Base-by-base conservation (phyloP, 805 yeast genomes). In the Yamadazyma takamatsuzukensis region DNA sequence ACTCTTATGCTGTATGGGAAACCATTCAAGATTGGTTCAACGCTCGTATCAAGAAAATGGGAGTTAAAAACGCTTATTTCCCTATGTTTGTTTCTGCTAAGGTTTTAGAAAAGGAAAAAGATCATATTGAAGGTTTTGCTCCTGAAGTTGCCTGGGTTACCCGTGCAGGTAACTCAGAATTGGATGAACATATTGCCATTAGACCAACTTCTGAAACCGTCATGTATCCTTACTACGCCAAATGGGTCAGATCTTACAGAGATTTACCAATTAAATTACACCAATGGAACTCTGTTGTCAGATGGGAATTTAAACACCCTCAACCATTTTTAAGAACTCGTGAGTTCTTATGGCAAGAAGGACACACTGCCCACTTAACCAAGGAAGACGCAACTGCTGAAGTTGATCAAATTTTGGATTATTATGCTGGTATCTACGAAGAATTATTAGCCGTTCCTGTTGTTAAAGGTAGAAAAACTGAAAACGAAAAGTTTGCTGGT, bases 71-170 rank as follows among this genome's bases (percentile, higher is more conserved):
- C 64, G 83, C 97, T 16, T 90, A 90, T 62, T 93, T 93, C 83
- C 99, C 99, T 44, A 86, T 93, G 97, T 93, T 93, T 56, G 97
- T 93, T 31, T 88, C 97, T 7, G 72, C 85, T 29, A 77, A 80
- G 49, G 98, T 94, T 15, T 72, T 93, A 52, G 97, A 94, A 68
- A 87, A 81, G 68, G 99, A 93, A 72, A 93, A 93, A 67, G 99
- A 93, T 57, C 99, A 93, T 59, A 78, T 93, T 49, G 98, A 93
- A 65, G 99, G 99, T 27, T 93, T 93, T 60, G 98, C 99, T 29
- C 98, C 99, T 16, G 99, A 93, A 66, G 99, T 93, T 36, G 99
- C 99, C 16, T 93, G 99, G 99, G 98, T 93, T 48, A 93, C 99
- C 36, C 79, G 72, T 53, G 99, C 99, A 34, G 99, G 99, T 52